phyloP scores from a whole-genome alignment of 768 basidiomycete genomes.

The Obba rivulosa region DNA sequence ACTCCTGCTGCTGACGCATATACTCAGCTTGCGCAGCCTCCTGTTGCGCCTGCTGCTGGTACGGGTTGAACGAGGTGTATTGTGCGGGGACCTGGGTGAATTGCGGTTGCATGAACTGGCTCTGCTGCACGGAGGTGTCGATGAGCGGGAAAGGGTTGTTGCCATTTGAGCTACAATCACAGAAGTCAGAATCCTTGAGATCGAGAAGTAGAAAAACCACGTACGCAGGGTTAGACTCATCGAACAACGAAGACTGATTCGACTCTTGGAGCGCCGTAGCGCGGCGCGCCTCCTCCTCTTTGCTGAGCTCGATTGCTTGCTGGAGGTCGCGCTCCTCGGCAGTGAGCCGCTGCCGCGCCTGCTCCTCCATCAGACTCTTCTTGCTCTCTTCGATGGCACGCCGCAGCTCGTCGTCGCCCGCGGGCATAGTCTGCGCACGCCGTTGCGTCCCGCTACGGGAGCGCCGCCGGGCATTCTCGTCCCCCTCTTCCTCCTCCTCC shows the following conservation, averaged over 20 bases:
- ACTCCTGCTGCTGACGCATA: conserved; percentile 57
- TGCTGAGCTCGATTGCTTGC: conserved; percentile 77
- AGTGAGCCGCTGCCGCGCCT: conserved; percentile 37
- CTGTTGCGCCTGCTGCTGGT: conserved; percentile 89
- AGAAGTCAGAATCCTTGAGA: not conserved
- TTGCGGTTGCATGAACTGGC: conserved; percentile 62
- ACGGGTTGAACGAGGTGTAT: conserved; percentile 91
- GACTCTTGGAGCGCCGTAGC: conserved; percentile 66
- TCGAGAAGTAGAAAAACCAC: conserved; percentile 23
- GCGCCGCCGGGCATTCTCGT: conserved; percentile 42
- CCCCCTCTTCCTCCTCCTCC: conserved; percentile 25
- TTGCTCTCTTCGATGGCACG: conserved; percentile 91
- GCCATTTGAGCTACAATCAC: conserved; percentile 8
- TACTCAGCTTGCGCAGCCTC: conserved; percentile 66
- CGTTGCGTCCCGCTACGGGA: conserved; percentile 23
- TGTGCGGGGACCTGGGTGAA: conserved; percentile 75
- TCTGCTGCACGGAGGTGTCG: conserved; percentile 51
- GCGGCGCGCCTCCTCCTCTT: conserved; percentile 84
- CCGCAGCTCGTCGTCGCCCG: conserved; percentile 73
- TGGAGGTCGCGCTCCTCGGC: conserved; percentile 82
- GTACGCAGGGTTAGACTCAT: conserved; percentile 78
- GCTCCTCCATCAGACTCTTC: conserved; percentile 63
- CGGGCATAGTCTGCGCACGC: conserved; percentile 16
- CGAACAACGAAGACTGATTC: conserved; percentile 74
- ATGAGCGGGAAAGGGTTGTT: conserved; percentile 59